These are phyloP conservation scores for Trichothecium sympodiale DNA, from an alignment of 2,329 filamentous ascomycete species.

Conservation along the genomic window DNA sequence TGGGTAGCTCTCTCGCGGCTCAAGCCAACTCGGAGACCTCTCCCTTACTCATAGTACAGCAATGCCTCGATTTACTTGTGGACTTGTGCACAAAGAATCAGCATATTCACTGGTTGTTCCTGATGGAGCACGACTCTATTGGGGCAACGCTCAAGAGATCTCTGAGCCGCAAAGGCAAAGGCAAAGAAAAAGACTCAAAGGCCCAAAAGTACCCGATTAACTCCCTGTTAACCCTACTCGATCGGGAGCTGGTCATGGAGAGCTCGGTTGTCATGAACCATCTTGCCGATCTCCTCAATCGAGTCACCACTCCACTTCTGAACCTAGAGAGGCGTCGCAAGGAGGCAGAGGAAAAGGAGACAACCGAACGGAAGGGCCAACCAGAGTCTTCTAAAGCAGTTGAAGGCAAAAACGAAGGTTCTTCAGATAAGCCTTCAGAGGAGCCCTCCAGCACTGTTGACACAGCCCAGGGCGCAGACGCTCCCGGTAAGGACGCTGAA, in stretches of 20 bases:
- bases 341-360: slow-evolving; percentile 46
- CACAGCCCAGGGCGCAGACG: slow-evolving; percentile 1
- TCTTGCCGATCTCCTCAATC: slow-evolving; percentile 74
- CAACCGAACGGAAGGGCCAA: slow-evolving; percentile 26
- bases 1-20: slow-evolving; percentile 28
- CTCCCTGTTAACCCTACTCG: slow-evolving; percentile 74
- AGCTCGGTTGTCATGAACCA: slow-evolving; percentile 96
- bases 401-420: neutral
- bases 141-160: slow-evolving; percentile 66
- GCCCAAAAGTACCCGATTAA: slow-evolving; percentile 86
- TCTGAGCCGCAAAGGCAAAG: slow-evolving; percentile 76
- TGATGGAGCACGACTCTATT: slow-evolving; percentile 80
- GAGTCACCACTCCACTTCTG: slow-evolving; percentile 78
- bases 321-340: slow-evolving; percentile 74
- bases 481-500: slow-evolving; percentile 7
- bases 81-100: slow-evolving; percentile 76
- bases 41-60: slow-evolving; percentile 88
- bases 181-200: slow-evolving; percentile 77
- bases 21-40: slow-evolving; percentile 76
- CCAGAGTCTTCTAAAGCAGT: slow-evolving; percentile 5
- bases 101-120: slow-evolving; percentile 82
- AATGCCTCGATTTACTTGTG: slow-evolving; percentile 78
- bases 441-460: neutral
- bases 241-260: slow-evolving; percentile 92
- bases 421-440: slow-evolving; percentile 4